Percentiles rank a stretch among this genome's conserved stretches.
These are phyloP conservation scores for Pinus tabuliformis DNA, from an alignment of 75 land plant species.

Conservation along the genomic window DNA sequence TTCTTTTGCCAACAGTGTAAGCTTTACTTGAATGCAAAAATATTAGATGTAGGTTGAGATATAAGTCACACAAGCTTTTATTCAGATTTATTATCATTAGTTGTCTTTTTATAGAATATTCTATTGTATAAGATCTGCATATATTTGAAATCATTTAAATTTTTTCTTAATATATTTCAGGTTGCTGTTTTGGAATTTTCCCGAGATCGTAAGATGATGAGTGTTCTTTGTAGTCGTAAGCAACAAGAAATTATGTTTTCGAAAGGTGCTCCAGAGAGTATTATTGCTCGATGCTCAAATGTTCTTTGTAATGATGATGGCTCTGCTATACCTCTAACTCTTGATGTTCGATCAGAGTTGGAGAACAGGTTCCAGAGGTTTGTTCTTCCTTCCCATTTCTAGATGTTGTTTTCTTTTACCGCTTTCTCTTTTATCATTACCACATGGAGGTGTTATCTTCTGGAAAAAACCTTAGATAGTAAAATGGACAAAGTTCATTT, in stretches of 20 bases:
- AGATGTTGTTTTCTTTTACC: background rate
- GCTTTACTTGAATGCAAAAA: background rate
- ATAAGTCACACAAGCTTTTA: background rate
- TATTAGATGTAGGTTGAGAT: background rate
- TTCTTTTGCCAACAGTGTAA: background rate
- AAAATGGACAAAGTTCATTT: too few relatives aligned
- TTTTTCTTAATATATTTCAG: constrained; percentile 20
- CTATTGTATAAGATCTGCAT: constrained; percentile 1
- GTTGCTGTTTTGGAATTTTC: constrained; percentile 88
- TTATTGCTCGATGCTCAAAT: constrained; percentile 75
- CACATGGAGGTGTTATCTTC: background rate
- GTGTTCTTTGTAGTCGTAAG: constrained; percentile 83
- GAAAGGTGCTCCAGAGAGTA: constrained; percentile 97
- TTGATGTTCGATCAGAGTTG: constrained; percentile 62
- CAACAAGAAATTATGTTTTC: constrained; percentile 77
- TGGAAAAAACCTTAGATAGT: too few relatives aligned
- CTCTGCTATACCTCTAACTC: constrained; percentile 70
- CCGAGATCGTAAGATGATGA: constrained; percentile 99
- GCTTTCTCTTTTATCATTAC: background rate
- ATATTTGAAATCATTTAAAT: background rate
- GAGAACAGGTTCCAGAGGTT: constrained; percentile 78
- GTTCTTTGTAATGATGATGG: constrained; percentile 95
- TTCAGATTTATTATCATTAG: background rate
- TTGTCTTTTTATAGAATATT: background rate
- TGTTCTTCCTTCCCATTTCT: background rate